Base-by-base conservation (phyloP, 2,329 filamentous ascomycete genomes). In the Neobulgaria alba region DNA sequence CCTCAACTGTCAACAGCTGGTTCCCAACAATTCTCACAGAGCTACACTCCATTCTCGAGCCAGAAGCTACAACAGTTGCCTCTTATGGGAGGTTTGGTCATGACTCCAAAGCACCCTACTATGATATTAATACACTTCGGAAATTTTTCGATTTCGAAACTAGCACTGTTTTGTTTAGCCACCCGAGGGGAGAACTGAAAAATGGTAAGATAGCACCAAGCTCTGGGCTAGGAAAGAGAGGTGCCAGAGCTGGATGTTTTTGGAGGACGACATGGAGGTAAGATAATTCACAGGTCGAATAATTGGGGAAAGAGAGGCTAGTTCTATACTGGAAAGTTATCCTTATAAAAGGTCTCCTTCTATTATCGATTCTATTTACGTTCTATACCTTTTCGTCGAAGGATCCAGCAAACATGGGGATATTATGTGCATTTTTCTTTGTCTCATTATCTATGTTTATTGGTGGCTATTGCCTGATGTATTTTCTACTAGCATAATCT, bases 111-210 rank as follows among this genome's bases (percentile, higher is more conserved):
- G n/a, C 42, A 12, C 4, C 4, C 15, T 46, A 35, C 5, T 42
- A 33, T 31, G 39, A 38, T 37, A n/a, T 46, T 2, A 32, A 33
- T 3, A 42, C 39, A 2, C 39, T 36, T 26, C 36, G 41, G 5
- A 18, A 18, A 9, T 36, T 39, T n/a, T 39, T 45, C 8, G 39
- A 39, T 10, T 5, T 16, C 7, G 30, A 44, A 21, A 30, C 36
- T 16, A 32, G 36, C 3, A 36, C 36, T 7, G 29, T 43, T 15
- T 33, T 39, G 15, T 38, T 34, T 23, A 15, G 7, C 56, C 61
- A 4, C 53, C 59, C 4, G 52, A 57, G 7, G n/a, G 21, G 21
- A 9, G 20, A 29, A 15, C n/a, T 36, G 23, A 26, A 12, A 26
- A 26, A 7, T 7, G 23, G 23, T 7, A 26, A 12, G 12, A 26